phyloP scores from a whole-genome alignment of 2,329 filamentous ascomycete genomes.

The Colletotrichum sp. region DNA sequence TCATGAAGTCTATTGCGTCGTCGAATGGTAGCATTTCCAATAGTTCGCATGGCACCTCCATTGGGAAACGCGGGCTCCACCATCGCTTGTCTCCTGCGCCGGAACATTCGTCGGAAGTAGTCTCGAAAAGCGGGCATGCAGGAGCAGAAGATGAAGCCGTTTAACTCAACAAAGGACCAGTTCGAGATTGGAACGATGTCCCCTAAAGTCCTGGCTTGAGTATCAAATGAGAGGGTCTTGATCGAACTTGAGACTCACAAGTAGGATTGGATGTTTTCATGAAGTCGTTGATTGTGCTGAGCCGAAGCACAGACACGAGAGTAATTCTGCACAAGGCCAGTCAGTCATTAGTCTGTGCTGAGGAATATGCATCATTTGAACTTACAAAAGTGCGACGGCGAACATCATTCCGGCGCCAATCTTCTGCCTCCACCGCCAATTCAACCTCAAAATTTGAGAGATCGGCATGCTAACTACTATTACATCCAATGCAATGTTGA shows the following conservation, averaged over 20 bases:
- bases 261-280: constrained; percentile 15
- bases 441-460: constrained; percentile 39
- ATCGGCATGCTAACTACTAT: constrained; percentile 53
- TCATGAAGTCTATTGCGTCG: background rate
- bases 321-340: background rate
- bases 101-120: background rate
- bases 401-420: constrained; percentile 50
- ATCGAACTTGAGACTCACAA: background rate
- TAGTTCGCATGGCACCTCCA: background rate
- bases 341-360: background rate
- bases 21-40: background rate
- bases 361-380: background rate
- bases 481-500: constrained; percentile 53
- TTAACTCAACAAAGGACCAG: constrained; percentile 12
- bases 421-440: constrained; percentile 48
- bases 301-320: background rate
- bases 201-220: background rate
- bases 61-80: background rate
- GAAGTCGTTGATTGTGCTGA: background rate
- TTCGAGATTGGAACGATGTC: constrained; percentile 10
- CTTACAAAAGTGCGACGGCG: constrained; percentile 2
- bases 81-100: background rate
- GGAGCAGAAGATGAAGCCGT: constrained; percentile 14
- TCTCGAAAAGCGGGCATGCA: constrained; percentile 12
- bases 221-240: too few relatives aligned